Conservation (phyloP, 257 asterid genomes). For the Solanum paucissectum region DNA sequence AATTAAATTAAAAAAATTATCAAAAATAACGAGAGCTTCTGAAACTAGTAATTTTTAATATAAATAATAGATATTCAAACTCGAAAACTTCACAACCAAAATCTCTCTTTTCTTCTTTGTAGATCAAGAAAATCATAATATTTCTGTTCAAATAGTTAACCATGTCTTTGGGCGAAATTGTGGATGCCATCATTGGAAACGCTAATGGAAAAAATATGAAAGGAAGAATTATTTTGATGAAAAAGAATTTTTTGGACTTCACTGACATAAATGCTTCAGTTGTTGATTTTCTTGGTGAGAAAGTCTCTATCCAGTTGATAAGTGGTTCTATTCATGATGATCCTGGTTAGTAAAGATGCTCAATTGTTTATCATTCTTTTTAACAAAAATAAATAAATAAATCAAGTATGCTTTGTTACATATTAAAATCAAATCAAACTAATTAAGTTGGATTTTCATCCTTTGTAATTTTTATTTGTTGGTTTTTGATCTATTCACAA, state of each 20-base stretch:
- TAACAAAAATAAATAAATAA: too few species aligned
- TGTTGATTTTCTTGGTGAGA: slow-evolving; percentile 5
- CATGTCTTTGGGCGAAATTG: not conserved
- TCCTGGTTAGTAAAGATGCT: not conserved
- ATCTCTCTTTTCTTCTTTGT: not conserved
- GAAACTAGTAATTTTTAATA: not conserved
- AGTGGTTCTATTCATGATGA: not conserved
- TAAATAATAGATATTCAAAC: not conserved
- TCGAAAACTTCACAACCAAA: not conserved
- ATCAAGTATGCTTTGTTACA: not conserved
- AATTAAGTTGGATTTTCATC: not conserved
- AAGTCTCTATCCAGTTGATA: not conserved
- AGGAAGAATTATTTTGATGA: slow-evolving; percentile 6
- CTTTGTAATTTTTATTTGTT: not conserved
- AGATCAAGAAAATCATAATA: not conserved
- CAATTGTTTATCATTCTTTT: not conserved
- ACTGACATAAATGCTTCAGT: slow-evolving; percentile 3
- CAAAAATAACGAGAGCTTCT: not conserved
- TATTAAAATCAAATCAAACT: not conserved
- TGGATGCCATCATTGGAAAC: not conserved
- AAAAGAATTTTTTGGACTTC: not conserved
- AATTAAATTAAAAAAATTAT: too few species aligned
- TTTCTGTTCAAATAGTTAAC: not conserved
- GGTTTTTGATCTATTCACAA: not conserved
- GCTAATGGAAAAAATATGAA: not conserved